Conservation (phyloP, 495 filamentous ascomycete genomes). For the Penicillium tannophilum region DNA sequence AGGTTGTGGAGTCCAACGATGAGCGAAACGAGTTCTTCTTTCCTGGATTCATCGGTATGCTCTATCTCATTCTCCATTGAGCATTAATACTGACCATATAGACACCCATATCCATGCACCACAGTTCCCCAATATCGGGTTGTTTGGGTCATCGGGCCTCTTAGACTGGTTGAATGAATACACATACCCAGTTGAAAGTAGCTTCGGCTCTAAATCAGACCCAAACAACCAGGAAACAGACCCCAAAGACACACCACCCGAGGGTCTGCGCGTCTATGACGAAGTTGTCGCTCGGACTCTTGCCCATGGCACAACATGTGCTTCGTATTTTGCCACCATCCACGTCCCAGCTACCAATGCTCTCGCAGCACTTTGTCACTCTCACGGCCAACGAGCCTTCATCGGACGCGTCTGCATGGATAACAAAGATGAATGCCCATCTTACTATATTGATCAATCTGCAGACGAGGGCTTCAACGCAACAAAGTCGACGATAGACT, state of each 20-base stretch:
- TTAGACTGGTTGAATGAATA: conserved; percentile 91
- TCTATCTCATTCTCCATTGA: background rate
- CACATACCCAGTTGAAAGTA: conserved; percentile 91
- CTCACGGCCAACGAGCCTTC: conserved; percentile 81
- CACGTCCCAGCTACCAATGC: conserved; percentile 82
- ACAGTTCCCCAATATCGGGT: conserved; percentile 88
- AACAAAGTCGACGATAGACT: conserved; percentile 61
- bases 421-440: conserved; percentile 57
- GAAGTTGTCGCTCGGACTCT: conserved; percentile 77
- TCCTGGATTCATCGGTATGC: conserved; percentile 83
- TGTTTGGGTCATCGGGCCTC: conserved; percentile 88
- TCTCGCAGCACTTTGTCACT: conserved; percentile 76
- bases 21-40: conserved; percentile 74
- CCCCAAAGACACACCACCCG: conserved; percentile 34
- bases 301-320: conserved; percentile 85
- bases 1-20: conserved; percentile 35
- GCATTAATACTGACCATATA: conserved; percentile 28
- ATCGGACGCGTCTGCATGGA: conserved; percentile 95
- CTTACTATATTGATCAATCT: conserved; percentile 72
- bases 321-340: conserved; percentile 89
- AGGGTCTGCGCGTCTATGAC: conserved; percentile 64
- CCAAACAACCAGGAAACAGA: conserved; percentile 18
- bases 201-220: conserved; percentile 47
- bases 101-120: conserved; percentile 95
- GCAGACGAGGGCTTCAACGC: conserved; percentile 54